A percentile compares a stretch with the other conserved stretches of the same genome.
These are phyloP conservation scores for Pseudotsuga menziesii DNA, from an alignment of 75 land plant genomes.

Conservation along the genomic window DNA sequence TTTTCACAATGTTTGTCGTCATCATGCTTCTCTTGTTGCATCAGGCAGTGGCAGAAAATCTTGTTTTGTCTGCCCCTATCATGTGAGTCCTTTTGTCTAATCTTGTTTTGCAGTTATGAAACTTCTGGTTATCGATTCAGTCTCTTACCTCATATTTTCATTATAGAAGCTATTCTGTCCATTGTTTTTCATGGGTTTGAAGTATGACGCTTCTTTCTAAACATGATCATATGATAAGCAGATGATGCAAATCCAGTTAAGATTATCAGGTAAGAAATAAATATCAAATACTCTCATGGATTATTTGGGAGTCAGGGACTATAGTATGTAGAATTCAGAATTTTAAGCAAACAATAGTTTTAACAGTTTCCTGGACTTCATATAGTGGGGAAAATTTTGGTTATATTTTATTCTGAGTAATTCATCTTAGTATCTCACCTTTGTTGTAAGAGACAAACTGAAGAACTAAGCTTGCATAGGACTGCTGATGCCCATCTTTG, in stretches of 20 bases:
- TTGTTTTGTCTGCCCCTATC: constrained; percentile 90
- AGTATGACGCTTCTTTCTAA: neutral
- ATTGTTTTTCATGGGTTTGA: neutral
- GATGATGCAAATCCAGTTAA: neutral
- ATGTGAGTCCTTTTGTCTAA: constrained; percentile 46
- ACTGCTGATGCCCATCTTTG: too few relatives aligned
- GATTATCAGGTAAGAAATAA: neutral
- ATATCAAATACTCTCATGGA: neutral
- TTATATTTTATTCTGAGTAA: too few relatives aligned
- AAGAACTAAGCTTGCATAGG: too few relatives aligned
- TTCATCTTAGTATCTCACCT: too few relatives aligned
- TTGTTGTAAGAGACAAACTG: too few relatives aligned
- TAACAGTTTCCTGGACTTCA: neutral
- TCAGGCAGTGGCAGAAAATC: constrained; percentile 61
- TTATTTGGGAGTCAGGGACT: neutral
- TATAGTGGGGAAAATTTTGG: too few relatives aligned
- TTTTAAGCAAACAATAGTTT: neutral
- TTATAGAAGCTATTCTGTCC: neutral
- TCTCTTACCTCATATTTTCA: neutral
- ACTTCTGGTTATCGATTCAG: neutral
- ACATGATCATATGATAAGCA: neutral
- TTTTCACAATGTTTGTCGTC: constrained; percentile 95
- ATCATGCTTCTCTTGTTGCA: constrained; percentile 89
- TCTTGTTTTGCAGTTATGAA: neutral
- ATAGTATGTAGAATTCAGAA: neutral